A percentile compares a stretch with the other conserved stretches of the same genome.
Evolutionary conservation across 768 basidiomycete genomes (phyloP).

Genomic region (Panellus pusillus): DNA sequence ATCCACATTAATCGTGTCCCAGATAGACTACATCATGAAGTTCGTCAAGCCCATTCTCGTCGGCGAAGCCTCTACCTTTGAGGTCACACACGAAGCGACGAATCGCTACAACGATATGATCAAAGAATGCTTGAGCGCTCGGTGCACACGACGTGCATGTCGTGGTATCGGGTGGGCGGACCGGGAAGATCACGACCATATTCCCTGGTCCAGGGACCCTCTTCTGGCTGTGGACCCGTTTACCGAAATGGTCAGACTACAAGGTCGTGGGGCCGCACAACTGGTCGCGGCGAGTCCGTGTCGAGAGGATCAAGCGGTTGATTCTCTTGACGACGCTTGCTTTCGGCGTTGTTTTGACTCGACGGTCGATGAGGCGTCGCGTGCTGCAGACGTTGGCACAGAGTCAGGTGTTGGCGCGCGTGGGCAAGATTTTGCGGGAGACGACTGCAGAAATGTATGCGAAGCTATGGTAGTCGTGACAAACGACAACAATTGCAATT

Average conservation of each 20-base stretch:
- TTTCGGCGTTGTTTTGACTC: too few species aligned
- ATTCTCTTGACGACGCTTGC: too few species aligned
- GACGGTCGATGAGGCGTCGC: too few species aligned
- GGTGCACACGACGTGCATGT: slow-evolving; percentile 36
- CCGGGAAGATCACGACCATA: slow-evolving; percentile 43
- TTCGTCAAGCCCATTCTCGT: slow-evolving; percentile 41
- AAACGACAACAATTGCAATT: too few species aligned
- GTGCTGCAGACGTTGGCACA: too few species aligned
- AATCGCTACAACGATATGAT: slow-evolving; percentile 40
- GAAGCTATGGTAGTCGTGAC: too few species aligned
- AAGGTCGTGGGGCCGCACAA: slow-evolving; percentile 34
- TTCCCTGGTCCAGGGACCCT: slow-evolving; percentile 55
- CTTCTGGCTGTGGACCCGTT: slow-evolving; percentile 53
- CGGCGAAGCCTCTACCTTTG: slow-evolving; percentile 34
- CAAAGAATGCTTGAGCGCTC: slow-evolving; percentile 34
- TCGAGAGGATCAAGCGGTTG: too few species aligned
- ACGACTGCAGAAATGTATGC: too few species aligned
- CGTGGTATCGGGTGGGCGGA: slow-evolving; percentile 35
- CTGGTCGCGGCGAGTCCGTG: too few species aligned
- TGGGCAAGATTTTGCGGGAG: too few species aligned
- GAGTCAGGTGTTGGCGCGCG: too few species aligned
- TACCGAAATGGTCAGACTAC: slow-evolving; percentile 45
- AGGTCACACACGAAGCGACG: slow-evolving; percentile 35
- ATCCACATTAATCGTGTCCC: slow-evolving; percentile 7
- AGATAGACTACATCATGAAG: slow-evolving; percentile 44